Evolutionary conservation across 139 green algal species (phyloP).

Genomic region (Axilococcus clingmanii): DNA sequence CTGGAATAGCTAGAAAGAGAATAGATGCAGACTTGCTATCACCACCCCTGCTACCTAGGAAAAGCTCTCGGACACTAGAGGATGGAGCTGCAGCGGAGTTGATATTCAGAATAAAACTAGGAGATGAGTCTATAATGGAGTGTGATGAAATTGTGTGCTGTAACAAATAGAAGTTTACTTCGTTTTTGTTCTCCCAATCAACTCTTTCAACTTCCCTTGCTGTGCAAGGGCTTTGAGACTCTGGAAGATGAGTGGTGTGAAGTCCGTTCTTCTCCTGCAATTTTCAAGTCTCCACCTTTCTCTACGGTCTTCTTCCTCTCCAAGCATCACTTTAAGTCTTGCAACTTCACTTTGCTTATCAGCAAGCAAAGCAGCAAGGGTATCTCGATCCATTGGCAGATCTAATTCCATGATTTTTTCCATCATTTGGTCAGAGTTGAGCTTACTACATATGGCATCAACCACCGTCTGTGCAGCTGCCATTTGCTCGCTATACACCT

Average conservation of each 20-base stretch:
- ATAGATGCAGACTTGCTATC: too few species aligned
- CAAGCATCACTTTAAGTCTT: slow-evolving; percentile 44
- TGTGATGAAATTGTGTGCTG: not conserved
- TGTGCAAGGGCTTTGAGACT: slow-evolving; percentile 76
- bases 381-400: not conserved
- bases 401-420: not conserved
- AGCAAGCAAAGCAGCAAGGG: not conserved
- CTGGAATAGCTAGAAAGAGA: too few species aligned
- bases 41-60: too few species aligned
- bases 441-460: not conserved
- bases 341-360: not conserved
- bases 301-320: slow-evolving; percentile 61
- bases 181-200: slow-evolving; percentile 54
- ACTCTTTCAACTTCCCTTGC: slow-evolving; percentile 58
- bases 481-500: slow-evolving; percentile 18
- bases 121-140: not conserved
- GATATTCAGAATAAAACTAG: slow-evolving; percentile 11
- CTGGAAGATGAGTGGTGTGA: slow-evolving; percentile 91
- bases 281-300: slow-evolving; percentile 84
- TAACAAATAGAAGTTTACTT: too few species aligned
- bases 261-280: slow-evolving; percentile 83
- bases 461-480: slow-evolving; percentile 12
- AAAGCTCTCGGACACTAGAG: slow-evolving; percentile 13
- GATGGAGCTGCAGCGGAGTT: slow-evolving; percentile 9
- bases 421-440: not conserved